phyloP scores from a whole-genome alignment of 148 eudicot species.

The Selenicereus undatus region DNA sequence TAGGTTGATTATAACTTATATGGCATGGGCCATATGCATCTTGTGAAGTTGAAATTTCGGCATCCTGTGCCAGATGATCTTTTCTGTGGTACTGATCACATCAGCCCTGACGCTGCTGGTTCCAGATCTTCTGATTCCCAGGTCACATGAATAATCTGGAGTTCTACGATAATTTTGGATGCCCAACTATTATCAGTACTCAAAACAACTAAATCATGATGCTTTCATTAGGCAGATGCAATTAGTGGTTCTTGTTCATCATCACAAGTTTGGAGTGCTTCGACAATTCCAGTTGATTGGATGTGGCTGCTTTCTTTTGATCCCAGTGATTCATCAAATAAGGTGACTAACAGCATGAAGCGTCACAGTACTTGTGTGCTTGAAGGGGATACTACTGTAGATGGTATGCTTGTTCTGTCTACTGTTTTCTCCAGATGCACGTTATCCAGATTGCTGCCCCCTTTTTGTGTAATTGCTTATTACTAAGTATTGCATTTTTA shows the following conservation, averaged over 20 bases:
- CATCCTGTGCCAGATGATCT: slow-evolving; percentile 57
- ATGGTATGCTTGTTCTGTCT: slow-evolving; percentile 42
- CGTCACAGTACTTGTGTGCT: slow-evolving; percentile 85
- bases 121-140: slow-evolving; percentile 39
- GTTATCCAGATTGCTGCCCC: neutral
- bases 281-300: slow-evolving; percentile 77
- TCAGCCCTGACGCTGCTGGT: slow-evolving; percentile 18
- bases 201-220: slow-evolving; percentile 18
- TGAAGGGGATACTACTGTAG: slow-evolving; percentile 77
- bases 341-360: slow-evolving; percentile 28
- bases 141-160: slow-evolving; percentile 34
- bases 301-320: slow-evolving; percentile 53
- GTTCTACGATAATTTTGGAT: neutral
- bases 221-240: slow-evolving; percentile 58
- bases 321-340: slow-evolving; percentile 37
- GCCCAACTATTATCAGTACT: neutral
- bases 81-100: slow-evolving; percentile 16
- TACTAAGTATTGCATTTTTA: slow-evolving; percentile 11
- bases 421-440: neutral
- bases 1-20: slow-evolving; percentile 87
- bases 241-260: slow-evolving; percentile 24
- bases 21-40: slow-evolving; percentile 96
- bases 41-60: slow-evolving; percentile 76
- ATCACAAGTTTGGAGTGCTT: slow-evolving; percentile 58
- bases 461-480: slow-evolving; percentile 7